Percentiles rank a stretch among this genome's conserved stretches.
These are phyloP conservation scores for Teratosphaeria pseudoeucalypti DNA, from an alignment of 2,329 filamentous ascomycete genomes.

Conservation along the genomic window DNA sequence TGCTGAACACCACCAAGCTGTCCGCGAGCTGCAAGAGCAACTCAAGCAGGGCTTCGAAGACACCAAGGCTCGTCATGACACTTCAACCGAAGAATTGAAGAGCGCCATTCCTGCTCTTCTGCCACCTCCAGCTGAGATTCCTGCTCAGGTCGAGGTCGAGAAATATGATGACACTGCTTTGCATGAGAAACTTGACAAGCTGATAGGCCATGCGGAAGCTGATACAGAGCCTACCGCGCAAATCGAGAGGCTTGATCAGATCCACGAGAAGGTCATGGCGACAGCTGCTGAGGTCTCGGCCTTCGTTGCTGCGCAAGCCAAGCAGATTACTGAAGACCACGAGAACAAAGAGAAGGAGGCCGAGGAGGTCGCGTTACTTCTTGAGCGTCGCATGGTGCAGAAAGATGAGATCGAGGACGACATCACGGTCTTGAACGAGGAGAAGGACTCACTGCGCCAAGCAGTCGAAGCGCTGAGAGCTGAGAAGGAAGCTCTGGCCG, in stretches of 20 bases:
- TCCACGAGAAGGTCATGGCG: constrained; percentile 75
- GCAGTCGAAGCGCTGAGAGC: constrained; percentile 49
- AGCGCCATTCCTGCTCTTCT: constrained; percentile 35
- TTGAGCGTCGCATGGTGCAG: constrained; percentile 63
- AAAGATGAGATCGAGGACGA: constrained; percentile 48
- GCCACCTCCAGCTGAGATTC: constrained; percentile 29
- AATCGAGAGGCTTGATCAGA: constrained; percentile 74
- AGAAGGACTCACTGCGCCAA: constrained; percentile 38
- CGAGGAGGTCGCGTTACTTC: constrained; percentile 66
- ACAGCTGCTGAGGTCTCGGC: constrained; percentile 76
- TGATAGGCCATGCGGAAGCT: constrained; percentile 53
- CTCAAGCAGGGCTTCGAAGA: constrained; percentile 34
- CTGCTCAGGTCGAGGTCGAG: constrained; percentile 33
- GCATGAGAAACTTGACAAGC: constrained; percentile 38
- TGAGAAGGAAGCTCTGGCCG: constrained; percentile 64
- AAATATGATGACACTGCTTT: constrained; percentile 53
- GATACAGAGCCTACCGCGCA: constrained; percentile 62
- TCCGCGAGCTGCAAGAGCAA: constrained; percentile 34
- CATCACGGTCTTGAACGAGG: constrained; percentile 34
- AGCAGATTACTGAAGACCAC: constrained; percentile 64
- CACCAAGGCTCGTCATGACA: constrained; percentile 29
- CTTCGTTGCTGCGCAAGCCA: constrained; percentile 68
- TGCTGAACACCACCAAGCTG: constrained; percentile 30
- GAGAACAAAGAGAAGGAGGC: constrained; percentile 70
- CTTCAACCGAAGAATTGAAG: constrained; percentile 33